Evolutionary conservation across 768 basidiomycete genomes (phyloP).

Genomic region (Pluteus cervinus): DNA sequence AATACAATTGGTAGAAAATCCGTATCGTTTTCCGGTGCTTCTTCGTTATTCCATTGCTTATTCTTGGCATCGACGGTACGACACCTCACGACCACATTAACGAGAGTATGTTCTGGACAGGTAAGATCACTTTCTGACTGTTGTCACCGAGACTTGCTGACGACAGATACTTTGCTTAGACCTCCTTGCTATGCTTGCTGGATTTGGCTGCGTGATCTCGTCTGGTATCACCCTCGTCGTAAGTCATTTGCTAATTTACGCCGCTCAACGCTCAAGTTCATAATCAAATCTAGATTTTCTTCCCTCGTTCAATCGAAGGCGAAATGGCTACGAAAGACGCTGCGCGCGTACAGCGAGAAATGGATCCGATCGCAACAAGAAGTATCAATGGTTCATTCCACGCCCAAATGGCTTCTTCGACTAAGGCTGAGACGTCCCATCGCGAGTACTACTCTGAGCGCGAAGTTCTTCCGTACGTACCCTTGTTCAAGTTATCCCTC

Average conservation of each 20-base stretch:
- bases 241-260: constrained; percentile 13
- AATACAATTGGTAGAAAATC: constrained; percentile 39
- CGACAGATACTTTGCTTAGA: constrained; percentile 31
- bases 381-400: constrained; percentile 16
- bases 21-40: constrained; percentile 71
- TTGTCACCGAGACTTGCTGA: neutral
- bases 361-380: constrained; percentile 22
- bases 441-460: neutral
- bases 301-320: constrained; percentile 68
- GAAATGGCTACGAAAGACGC: constrained; percentile 54
- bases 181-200: constrained; percentile 50
- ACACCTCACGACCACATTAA: constrained; percentile 59
- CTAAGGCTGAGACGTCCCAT: neutral
- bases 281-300: constrained; percentile 72
- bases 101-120: constrained; percentile 48
- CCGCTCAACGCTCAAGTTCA: neutral
- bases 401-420: neutral
- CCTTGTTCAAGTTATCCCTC: neutral
- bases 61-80: constrained; percentile 67
- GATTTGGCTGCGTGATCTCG: constrained; percentile 57
- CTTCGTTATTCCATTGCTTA: constrained; percentile 58
- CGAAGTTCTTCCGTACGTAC: neutral
- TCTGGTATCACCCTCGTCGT: constrained; percentile 74
- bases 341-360: constrained; percentile 31
- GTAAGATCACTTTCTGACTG: constrained; percentile 23